Conservation (phyloP, 2,329 filamentous ascomycete genomes). For the Tolypocladium tropicale region DNA sequence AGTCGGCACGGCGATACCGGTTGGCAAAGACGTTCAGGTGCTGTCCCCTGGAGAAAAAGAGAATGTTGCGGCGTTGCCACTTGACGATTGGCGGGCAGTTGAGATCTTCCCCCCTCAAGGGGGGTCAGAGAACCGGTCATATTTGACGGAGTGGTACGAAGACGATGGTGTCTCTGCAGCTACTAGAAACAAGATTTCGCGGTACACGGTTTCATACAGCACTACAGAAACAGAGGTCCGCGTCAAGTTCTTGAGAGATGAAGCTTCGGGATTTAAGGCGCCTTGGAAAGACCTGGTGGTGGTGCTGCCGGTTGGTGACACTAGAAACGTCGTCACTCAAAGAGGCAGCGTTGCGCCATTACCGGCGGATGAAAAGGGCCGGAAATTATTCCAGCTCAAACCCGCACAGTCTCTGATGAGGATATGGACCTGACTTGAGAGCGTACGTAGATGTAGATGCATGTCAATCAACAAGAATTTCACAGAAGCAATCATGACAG, state of each 20-base stretch:
- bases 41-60: conserved; percentile 22
- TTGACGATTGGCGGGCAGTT: conserved; percentile 30
- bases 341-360: conserved; percentile 2
- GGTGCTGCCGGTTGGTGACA: conserved; percentile 21
- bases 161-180: conserved; percentile 25
- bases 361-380: background rate
- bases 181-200: conserved; percentile 20
- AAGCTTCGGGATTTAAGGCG: conserved; percentile 20
- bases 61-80: conserved; percentile 26
- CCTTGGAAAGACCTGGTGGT: conserved; percentile 22
- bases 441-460: background rate
- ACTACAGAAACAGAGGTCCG: conserved; percentile 9
- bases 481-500: background rate
- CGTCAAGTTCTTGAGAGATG: conserved; percentile 18
- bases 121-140: conserved; percentile 12
- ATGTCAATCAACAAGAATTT: background rate
- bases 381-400: background rate
- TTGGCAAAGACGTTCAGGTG: conserved; percentile 26
- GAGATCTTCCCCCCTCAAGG: conserved; percentile 30
- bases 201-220: conserved; percentile 19
- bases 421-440: background rate
- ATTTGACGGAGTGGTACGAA: conserved; percentile 23
- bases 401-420: background rate
- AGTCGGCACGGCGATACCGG: conserved; percentile 26
- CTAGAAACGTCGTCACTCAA: conserved; percentile 7